Evolutionary conservation across 2,329 filamentous ascomycete species (phyloP).

Genomic region (Malbranchea zuffiana): DNA sequence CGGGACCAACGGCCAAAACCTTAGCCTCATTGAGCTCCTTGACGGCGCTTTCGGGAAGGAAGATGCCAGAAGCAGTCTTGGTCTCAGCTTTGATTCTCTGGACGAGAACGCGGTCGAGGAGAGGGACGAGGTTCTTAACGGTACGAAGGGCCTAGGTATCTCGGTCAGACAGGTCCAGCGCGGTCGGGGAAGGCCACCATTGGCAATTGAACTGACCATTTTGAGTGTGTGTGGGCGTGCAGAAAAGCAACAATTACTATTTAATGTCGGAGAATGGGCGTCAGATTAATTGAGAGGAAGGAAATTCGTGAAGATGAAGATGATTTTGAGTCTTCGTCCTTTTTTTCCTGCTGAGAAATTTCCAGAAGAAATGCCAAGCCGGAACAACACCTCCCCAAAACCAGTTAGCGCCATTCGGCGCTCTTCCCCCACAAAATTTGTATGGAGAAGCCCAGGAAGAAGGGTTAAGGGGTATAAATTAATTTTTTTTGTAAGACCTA

Average conservation of each 20-base stretch:
- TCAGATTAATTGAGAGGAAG: conserved; percentile 6
- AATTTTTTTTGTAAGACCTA: too few relatives aligned
- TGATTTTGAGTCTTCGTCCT: conserved; percentile 4
- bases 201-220: conserved; percentile 11
- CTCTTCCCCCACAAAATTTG: too few relatives aligned
- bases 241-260: not conserved
- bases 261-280: not conserved
- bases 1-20: conserved; percentile 89
- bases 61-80: conserved; percentile 94
- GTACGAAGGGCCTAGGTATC: conserved; percentile 61
- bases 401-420: conserved; percentile 5
- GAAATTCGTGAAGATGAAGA: conserved; percentile 5
- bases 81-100: conserved; percentile 95
- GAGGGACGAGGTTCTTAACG: conserved; percentile 87
- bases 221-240: conserved; percentile 1
- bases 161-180: not conserved
- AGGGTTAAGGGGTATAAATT: too few relatives aligned
- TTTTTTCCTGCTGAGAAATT: conserved; percentile 18
- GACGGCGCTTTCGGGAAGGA: conserved; percentile 89
- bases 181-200: not conserved
- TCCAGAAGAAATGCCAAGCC: conserved; percentile 18
- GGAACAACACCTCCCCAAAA: not conserved
- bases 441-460: too few relatives aligned
- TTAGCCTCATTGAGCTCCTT: conserved; percentile 98
- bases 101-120: conserved; percentile 95